These are phyloP conservation scores for Cystobasidiaceae sp. DNA, from an alignment of 1,284 basidiomycete genomes.

Conservation along the genomic window DNA sequence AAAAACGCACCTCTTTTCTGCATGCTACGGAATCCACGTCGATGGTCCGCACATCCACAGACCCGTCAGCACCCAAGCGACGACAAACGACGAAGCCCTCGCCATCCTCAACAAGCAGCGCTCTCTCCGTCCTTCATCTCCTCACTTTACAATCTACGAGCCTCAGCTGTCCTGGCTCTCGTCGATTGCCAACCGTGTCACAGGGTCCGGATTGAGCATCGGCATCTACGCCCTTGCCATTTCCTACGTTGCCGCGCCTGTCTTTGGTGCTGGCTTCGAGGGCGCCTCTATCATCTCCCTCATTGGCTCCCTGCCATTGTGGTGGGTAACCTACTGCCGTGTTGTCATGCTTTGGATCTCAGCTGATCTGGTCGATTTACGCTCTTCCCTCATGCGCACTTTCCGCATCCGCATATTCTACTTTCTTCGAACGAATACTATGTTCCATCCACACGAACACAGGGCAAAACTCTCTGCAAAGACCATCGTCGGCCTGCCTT, in stretches of 20 bases:
- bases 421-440: background rate
- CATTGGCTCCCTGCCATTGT: slow-evolving; percentile 53
- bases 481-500: slow-evolving; percentile 69
- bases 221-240: slow-evolving; percentile 83
- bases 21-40: too few relatives aligned
- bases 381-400: slow-evolving; percentile 3
- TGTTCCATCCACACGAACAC: too few relatives aligned
- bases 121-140: slow-evolving; percentile 73
- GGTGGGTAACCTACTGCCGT: slow-evolving; percentile 42
- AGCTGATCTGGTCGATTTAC: background rate
- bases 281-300: slow-evolving; percentile 70
- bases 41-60: slow-evolving; percentile 43
- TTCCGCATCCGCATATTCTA: too few relatives aligned
- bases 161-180: slow-evolving; percentile 65
- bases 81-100: slow-evolving; percentile 55
- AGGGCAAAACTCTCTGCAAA: slow-evolving; percentile 71
- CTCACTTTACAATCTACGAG: slow-evolving; percentile 90
- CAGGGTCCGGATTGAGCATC: slow-evolving; percentile 71
- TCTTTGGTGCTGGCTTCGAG: slow-evolving; percentile 60
- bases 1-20: background rate
- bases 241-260: slow-evolving; percentile 77
- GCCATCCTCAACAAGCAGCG: slow-evolving; percentile 82
- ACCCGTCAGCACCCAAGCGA: slow-evolving; percentile 58
- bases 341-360: background rate
- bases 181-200: slow-evolving; percentile 79